Percentiles rank a stretch among this genome's conserved stretches.
These are phyloP conservation scores for Elymus sibiricus DNA, from an alignment of 176 grass and related monocot genomes.

Conservation along the genomic window DNA sequence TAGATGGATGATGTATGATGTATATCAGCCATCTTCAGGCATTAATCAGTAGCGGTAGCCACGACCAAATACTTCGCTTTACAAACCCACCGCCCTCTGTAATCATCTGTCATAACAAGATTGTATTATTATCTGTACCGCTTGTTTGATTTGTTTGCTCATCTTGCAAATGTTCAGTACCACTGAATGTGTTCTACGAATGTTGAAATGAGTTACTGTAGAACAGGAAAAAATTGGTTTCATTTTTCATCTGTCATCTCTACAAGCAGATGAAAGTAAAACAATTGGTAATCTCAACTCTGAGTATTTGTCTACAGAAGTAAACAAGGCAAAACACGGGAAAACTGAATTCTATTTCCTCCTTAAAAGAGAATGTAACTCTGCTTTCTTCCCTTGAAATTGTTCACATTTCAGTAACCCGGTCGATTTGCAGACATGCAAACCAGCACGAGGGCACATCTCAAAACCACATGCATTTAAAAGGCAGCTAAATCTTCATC, in stretches of 20 bases:
- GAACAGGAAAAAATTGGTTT: too few species aligned
- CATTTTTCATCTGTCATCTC: too few species aligned
- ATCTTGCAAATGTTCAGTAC: background rate
- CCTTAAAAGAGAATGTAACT: background rate
- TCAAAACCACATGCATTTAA: slow-evolving; percentile 3
- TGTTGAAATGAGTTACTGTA: too few species aligned
- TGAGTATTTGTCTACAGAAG: too few species aligned
- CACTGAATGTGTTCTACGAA: too few species aligned
- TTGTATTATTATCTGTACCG: background rate
- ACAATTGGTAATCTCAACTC: too few species aligned
- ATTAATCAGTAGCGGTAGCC: too few species aligned
- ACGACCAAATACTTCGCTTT: background rate
- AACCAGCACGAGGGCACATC: background rate
- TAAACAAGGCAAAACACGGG: too few species aligned
- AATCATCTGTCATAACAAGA: background rate
- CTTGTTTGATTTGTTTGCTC: background rate
- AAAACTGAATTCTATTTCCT: background rate
- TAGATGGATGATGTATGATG: too few species aligned
- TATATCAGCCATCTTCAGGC: too few species aligned
- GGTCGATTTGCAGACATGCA: background rate
- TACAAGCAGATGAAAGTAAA: too few species aligned
- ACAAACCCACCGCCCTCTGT: background rate
- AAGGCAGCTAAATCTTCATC: background rate
- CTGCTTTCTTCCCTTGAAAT: background rate
- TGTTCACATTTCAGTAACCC: background rate